Evolutionary conservation across 2,329 filamentous ascomycete genomes (phyloP).

Genomic region (Fonsecaea multimorphosa): DNA sequence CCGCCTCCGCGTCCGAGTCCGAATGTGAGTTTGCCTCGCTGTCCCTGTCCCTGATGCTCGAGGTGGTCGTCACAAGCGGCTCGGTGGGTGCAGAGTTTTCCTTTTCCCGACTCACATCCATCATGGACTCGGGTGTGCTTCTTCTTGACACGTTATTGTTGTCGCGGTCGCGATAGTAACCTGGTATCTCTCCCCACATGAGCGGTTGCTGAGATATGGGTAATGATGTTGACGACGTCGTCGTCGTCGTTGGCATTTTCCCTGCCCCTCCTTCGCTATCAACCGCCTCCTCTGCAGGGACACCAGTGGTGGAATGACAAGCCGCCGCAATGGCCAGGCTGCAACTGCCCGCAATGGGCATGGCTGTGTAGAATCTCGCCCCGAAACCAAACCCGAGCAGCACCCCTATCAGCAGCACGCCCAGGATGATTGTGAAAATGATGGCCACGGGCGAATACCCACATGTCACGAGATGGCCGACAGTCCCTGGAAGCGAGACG

Average conservation of each 20-base stretch:
- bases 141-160: neutral
- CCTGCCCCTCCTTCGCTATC: neutral
- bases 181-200: constrained; percentile 8
- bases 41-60: neutral
- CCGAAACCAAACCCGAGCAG: constrained; percentile 3
- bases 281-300: neutral
- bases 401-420: neutral
- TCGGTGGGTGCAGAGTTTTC: neutral
- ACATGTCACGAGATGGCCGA: constrained; percentile 9
- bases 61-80: neutral
- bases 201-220: constrained; percentile 4
- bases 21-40: no score
- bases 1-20: neutral
- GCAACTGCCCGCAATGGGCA: constrained; percentile 9
- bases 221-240: neutral
- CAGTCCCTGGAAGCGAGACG: neutral
- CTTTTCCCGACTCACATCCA: neutral
- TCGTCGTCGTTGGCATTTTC: neutral
- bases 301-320: neutral
- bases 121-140: neutral
- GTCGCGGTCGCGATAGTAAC: neutral
- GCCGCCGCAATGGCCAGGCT: constrained; percentile 5
- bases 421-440: neutral
- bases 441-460: constrained; percentile 7
- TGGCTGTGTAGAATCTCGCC: neutral